Evolutionary conservation across 2,329 filamentous ascomycete species (phyloP), one percentile per base, ranked within the genome.

Genomic region (Calonectria pteridis): DNA sequence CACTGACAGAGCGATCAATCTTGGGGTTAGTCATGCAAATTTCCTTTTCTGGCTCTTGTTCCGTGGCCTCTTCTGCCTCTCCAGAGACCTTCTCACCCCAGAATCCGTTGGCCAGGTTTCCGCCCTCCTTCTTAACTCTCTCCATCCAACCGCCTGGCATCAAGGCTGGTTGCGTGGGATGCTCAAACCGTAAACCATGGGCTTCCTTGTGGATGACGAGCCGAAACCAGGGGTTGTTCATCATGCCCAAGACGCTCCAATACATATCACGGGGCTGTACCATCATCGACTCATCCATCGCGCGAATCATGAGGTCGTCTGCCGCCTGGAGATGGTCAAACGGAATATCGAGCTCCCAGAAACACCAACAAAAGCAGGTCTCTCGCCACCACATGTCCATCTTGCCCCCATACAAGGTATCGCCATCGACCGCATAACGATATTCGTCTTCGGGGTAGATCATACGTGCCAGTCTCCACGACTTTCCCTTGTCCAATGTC

Each of bases 151-250:
- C 96, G 18, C 94, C 94, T 0, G 93, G 89, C 76, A 93, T 92
- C 46, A 95, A 84, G 0, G 93, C 92, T 9, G 95, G 94, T 76
- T 95, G 93, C 3, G 95, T 97, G 0, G 96, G 96, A 79, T 98
- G 96, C 83, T 98, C 95, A 77, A 98, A 98, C 7, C 91, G 89
- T 51, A 98, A 84, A 10, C 81, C 84, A 53, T 80, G 73, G 0
- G 87, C 88, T 73, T 96, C 92, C 70, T 92, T 92, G 67, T 91
- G 90, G 69, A 98, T 94, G 2, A 92, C 91, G 1, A 98, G 90
- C 6, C 96, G 90, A 83, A 94, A 98, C 96, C 96, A 98, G 0
- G 95, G 94, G 79, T 98, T 98, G 85, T 98, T 98, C 96, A 98
- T 98, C 96, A 98, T 98, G 0, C 96, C 95, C 49, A 98, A 86